Evolutionary conservation across 1,284 basidiomycete species (phyloP), one percentile per base, ranked within the genome.

Genomic region (Moesziomyces antarcticus): DNA sequence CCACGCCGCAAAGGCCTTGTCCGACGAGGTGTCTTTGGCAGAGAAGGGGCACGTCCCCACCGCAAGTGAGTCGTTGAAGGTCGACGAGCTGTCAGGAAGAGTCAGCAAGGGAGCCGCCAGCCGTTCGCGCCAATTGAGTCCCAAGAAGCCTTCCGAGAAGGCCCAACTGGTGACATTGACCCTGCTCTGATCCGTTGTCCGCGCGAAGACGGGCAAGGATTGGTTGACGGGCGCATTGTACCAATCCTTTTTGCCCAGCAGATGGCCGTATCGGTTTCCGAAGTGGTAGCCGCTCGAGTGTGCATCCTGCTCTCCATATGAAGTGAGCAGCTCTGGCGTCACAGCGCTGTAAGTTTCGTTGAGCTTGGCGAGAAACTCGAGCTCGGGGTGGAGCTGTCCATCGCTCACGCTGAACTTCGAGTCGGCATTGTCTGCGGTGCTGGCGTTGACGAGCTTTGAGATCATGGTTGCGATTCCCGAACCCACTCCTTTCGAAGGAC

Each of bases 101-200:
- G 60, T 62, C 44, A 62, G 35, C 7, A 56, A 48, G 16, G 60
- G 60, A 18, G 42, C 49, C 3, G 53, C 48, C 6, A 56, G 49
- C 21, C 60, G 60, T 7, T 62, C 35, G 20, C 53, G 53, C 60
- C 60, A 62, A n/a, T 62, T 24, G 3, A 21, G 48, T 13, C 60
- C 53, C 49, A 62, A 22, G 37, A 62, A 56, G 33, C 53, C 53
- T 22, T 56, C 44, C 20, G 60, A 51, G 30, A 62, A 62, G 1
- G 53, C 49, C 53, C 53, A 56, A 37, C 53, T 62, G 9, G 60
- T 62, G 20, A 47, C 53, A 14, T 56, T 62, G 44, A 62, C 60
- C 21, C 60, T 45, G 43, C 49, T 51, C 42, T 62, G 60, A 21
- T 62, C 60, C 13, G 60, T 62, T 10, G 60, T 62, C 18, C 60